Evolutionary conservation across 345 rosid genomes (phyloP).

Genomic region (Hibiscus syriacus): DNA sequence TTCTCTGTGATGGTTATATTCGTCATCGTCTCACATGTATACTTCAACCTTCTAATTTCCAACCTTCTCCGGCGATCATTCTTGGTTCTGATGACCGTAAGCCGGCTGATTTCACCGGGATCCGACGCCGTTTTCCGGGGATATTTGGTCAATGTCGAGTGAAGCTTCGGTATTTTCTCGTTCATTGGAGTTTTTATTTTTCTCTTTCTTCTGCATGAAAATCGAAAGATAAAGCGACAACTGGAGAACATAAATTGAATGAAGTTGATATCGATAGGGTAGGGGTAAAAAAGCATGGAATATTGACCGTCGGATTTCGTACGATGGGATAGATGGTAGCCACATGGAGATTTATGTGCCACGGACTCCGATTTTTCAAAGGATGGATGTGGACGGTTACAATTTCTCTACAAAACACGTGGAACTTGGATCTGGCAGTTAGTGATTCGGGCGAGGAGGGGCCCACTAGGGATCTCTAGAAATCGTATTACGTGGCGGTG

Average conservation of each 20-base stretch:
- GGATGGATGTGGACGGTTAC: conserved; percentile 28
- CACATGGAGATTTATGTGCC: conserved; percentile 27
- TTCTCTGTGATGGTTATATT: conserved; percentile 7
- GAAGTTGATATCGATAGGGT: background rate
- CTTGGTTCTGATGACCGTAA: conserved; percentile 13
- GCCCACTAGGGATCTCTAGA: conserved; percentile 16
- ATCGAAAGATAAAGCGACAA: background rate
- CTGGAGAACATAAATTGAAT: background rate
- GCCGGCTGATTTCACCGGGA: conserved; percentile 13
- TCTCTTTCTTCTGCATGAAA: conserved; percentile 22
- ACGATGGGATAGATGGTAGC: conserved; percentile 16
- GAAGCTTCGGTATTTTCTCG: background rate
- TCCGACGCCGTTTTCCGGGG: background rate
- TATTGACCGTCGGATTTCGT: conserved; percentile 14
- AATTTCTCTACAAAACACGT: conserved; percentile 21
- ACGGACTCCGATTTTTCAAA: conserved; percentile 14
- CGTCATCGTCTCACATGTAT: conserved; percentile 18
- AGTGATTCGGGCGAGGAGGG: conserved; percentile 11
- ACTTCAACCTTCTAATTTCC: conserved; percentile 22
- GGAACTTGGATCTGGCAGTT: conserved; percentile 18
- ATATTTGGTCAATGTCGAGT: background rate
- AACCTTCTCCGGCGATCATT: conserved; percentile 22
- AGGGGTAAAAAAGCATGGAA: conserved; percentile 10
- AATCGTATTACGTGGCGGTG: conserved; percentile 24
- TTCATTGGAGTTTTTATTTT: background rate